A percentile compares a stretch with the other conserved stretches of the same genome.
Evolutionary conservation across 2,329 filamentous ascomycete genomes (phyloP).

Genomic region (Aspergillus sclerotialis): DNA sequence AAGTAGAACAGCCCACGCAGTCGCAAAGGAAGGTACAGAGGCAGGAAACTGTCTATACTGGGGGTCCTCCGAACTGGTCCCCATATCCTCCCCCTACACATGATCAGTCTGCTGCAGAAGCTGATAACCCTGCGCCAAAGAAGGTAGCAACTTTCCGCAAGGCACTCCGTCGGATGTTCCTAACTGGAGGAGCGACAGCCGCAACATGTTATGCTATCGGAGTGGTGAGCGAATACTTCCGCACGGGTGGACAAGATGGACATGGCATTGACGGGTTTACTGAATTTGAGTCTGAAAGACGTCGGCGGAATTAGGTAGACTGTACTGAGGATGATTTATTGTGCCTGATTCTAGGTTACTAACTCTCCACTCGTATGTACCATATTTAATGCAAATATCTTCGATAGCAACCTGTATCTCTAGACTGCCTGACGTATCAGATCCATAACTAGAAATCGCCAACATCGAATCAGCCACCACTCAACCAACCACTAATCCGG

Average conservation of each 20-base stretch:
- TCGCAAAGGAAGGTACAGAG: constrained; percentile 17
- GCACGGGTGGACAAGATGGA: constrained; percentile 34
- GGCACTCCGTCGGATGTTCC: constrained; percentile 25
- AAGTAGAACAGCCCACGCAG: background rate
- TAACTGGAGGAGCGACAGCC: constrained; percentile 28
- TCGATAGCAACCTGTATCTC: too few species aligned
- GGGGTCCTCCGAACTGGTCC: constrained; percentile 20
- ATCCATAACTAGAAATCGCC: too few species aligned
- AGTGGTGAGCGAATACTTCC: constrained; percentile 34
- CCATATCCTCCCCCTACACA: constrained; percentile 8
- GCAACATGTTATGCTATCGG: constrained; percentile 36
- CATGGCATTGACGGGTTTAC: constrained; percentile 33
- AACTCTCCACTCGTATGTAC: too few species aligned
- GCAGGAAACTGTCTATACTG: constrained; percentile 11
- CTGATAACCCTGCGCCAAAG: constrained; percentile 1
- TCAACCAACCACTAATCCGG: background rate
- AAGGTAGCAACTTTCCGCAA: constrained; percentile 11
- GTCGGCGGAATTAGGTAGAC: constrained; percentile 11
- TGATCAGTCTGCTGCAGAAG: background rate
- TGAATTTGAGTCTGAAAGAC: constrained; percentile 30
- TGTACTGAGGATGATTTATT: background rate
- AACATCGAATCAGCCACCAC: too few species aligned
- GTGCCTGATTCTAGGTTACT: too few species aligned
- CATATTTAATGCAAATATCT: too few species aligned
- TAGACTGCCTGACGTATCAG: too few species aligned